phyloP scores from a whole-genome alignment of 768 basidiomycete species.

The Obba rivulosa region DNA sequence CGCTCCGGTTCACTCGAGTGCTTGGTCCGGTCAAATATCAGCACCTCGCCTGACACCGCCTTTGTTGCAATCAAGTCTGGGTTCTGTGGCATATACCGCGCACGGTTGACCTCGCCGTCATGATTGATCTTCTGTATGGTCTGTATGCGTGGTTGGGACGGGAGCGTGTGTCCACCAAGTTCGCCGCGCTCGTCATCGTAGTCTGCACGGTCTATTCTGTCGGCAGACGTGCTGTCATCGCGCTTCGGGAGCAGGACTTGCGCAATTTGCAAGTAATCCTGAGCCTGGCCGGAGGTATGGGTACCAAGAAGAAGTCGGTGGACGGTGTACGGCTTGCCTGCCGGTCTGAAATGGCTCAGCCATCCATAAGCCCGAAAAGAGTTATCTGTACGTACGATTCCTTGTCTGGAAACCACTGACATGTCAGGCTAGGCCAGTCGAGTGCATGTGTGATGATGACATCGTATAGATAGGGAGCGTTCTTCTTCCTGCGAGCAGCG shows the following conservation, averaged over 20 bases:
- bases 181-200: constrained; percentile 95
- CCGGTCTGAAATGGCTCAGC: constrained; percentile 46
- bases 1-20: constrained; percentile 90
- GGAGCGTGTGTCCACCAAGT: constrained; percentile 86
- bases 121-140: constrained; percentile 95
- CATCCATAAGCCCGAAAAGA: neutral
- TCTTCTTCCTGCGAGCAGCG: constrained; percentile 71
- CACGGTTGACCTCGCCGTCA: constrained; percentile 91
- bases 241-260: constrained; percentile 90
- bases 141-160: constrained; percentile 80
- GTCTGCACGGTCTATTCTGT: constrained; percentile 70
- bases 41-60: constrained; percentile 82
- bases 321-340: constrained; percentile 89
- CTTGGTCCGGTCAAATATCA: constrained; percentile 96
- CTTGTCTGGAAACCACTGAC: constrained; percentile 98
- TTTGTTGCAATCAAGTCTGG: constrained; percentile 97
- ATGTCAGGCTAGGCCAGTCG: constrained; percentile 96
- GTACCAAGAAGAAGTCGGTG: constrained; percentile 95
- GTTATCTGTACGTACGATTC: constrained; percentile 60
- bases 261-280: constrained; percentile 95
- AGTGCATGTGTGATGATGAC: constrained; percentile 95
- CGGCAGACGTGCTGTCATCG: constrained; percentile 57
- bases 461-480: constrained; percentile 97
- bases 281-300: constrained; percentile 91
- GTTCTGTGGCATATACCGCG: constrained; percentile 99